phyloP scores from a whole-genome alignment of 1,139 yeast genomes.

The Starmera stellimalicola region DNA sequence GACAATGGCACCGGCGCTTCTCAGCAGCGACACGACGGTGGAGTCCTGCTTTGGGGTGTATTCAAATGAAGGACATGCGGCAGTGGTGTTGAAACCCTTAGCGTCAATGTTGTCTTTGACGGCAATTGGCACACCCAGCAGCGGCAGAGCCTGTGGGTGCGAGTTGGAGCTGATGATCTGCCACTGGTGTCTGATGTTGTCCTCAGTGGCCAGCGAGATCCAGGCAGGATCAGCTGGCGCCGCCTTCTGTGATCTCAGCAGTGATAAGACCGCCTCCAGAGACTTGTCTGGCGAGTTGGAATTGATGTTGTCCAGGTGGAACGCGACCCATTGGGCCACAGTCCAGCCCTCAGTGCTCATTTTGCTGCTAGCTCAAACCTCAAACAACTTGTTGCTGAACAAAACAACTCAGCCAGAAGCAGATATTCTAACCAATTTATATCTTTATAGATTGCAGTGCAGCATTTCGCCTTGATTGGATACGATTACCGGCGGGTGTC shows the following conservation, averaged over 20 bases:
- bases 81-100: constrained; percentile 75
- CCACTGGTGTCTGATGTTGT: constrained; percentile 69
- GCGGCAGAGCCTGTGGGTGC: constrained; percentile 32
- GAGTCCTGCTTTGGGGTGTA: constrained; percentile 66
- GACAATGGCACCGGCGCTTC: constrained; percentile 81
- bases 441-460: too few species aligned
- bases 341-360: too few species aligned
- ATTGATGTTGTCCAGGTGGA: constrained; percentile 54
- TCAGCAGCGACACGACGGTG: constrained; percentile 56
- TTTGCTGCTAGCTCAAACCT: too few species aligned
- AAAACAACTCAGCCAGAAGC: too few species aligned
- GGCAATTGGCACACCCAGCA: constrained; percentile 89
- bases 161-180: constrained; percentile 55
- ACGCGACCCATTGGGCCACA: constrained; percentile 60
- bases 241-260: constrained; percentile 38
- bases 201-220: constrained; percentile 65
- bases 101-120: constrained; percentile 93
- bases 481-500: too few species aligned
- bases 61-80: constrained; percentile 83
- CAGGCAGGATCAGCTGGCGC: constrained; percentile 72
- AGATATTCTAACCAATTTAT: too few species aligned
- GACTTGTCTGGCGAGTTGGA: constrained; percentile 62
- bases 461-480: too few species aligned
- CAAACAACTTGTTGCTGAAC: too few species aligned
- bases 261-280: constrained; percentile 33